Base-by-base conservation (phyloP, 2,329 filamentous ascomycete species). In the Gyromitra esculenta region DNA sequence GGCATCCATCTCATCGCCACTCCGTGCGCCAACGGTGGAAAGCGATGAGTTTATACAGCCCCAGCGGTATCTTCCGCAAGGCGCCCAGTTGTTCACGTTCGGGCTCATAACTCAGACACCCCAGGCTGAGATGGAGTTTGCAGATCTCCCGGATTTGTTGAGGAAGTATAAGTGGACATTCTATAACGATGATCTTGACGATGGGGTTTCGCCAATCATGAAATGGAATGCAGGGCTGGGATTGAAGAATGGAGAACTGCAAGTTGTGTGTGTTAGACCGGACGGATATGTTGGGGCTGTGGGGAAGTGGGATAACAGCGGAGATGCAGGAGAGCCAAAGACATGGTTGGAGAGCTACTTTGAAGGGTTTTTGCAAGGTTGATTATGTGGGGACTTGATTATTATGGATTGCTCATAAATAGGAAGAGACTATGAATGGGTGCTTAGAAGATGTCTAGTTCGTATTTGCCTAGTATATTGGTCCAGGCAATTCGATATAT, bases 241-340 rank as follows among this genome's bases (percentile, higher is more conserved):
- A 3, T 83, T 92, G 1, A 84, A 84, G 0, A 84, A 85, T 0
- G 85, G 86, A 8, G 87, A 91, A 79, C 87, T 91, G 5, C 89
- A 88, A 3, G 87, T 93, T 52, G 85, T 91, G 52, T 90, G 91
- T 80, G 89, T 93, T 1, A 86, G 91, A 4, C 91, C 91, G 0
- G 91, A 93, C 82, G 91, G 91, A 9, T 93, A 93, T 82, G 88
- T 93, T 3, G 91, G 91, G 0, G 89, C 87, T n/a, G 83, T 92
- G 31, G 84, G 86, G 6, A 77, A 41, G 52, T 76, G 83, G 1
- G 88, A 84, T 80, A 77, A 81, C 0, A 81, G 78, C 25, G 79
- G 75, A 31, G 81, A 82, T 4, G 82, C 78, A 15, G 84, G 76
- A 9, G 77, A 81, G 25, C 85, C 85, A 1, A 82, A 82, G 1